Base-by-base conservation (phyloP, 2,329 filamentous ascomycete genomes). In the Aureobasidium sp. region DNA sequence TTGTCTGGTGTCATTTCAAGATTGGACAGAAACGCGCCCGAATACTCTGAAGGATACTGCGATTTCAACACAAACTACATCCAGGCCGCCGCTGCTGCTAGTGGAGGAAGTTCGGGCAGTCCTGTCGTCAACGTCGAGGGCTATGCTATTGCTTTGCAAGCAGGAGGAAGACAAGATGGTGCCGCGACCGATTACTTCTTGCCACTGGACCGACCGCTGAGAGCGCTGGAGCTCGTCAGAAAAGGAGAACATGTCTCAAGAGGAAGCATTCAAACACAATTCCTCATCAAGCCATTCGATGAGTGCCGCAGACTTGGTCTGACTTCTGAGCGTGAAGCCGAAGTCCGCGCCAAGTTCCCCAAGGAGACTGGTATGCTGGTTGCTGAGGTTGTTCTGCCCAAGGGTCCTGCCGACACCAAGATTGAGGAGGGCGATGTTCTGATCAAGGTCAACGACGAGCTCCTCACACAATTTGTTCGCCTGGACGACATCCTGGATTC, bases 41-140 rank as follows among this genome's bases (percentile, higher is more conserved):
- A 99, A 71, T 97, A 99, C 68, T 93, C 93, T 61, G 94, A 97
- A 66, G 94, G 94, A 32, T 99, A 99, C 75, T 94, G 92, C 74
- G 94, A 99, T 73, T 99, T 99, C 83, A 99, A 88, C 71, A 88
- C 85, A 51, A 88, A 96, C 73, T 99, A 99, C 79, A 97, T 97
- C 69, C 94, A 99, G 77, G 94, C 95, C 66, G 96, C 95, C 14
- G 95, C 94, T 3, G 93, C 94, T 5, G 95, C 94, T 3, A 97
- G 92, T 73, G 94, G 94, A 67, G 94, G 94, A 67, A 96, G 91
- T 78, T 99, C 94, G n/a, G 94, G 94, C 65, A 96, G 90, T 85
- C 94, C 94, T 0, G 94, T 99, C 0, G 92, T 99, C 64, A 96
- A 97, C 75, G 89, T 96, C 64, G 90, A 96, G 74, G 94, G 94